A percentile compares a stretch with the other conserved stretches of the same genome.
phyloP scores from a whole-genome alignment of 352 stramenopile species.

The Thraustotheca clavata region DNA sequence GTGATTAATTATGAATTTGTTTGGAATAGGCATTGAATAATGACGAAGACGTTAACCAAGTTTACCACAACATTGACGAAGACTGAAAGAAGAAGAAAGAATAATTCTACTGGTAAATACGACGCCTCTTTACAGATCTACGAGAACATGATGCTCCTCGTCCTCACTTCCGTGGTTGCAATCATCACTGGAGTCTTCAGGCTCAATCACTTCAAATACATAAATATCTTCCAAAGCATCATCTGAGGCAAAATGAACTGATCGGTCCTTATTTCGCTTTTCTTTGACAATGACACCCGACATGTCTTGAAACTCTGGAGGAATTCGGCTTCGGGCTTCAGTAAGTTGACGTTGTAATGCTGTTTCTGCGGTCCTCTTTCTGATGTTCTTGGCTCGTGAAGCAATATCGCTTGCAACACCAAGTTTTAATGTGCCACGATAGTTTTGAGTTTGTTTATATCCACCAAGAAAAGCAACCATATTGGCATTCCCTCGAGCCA shows the following conservation, averaged over 20 bases:
- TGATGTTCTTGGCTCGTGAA: constrained; percentile 35
- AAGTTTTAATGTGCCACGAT: constrained; percentile 31
- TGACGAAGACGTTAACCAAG: constrained; percentile 71
- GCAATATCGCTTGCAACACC: constrained; percentile 34
- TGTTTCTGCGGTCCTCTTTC: constrained; percentile 31
- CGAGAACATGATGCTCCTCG: constrained; percentile 31
- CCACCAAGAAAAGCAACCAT: constrained; percentile 60
- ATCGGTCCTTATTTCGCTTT: constrained; percentile 28
- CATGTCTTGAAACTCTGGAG: constrained; percentile 36
- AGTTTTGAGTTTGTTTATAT: constrained; percentile 37
- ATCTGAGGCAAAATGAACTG: constrained; percentile 30
- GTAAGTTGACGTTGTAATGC: constrained; percentile 39
- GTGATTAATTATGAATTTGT: not conserved
- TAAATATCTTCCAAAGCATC: constrained; percentile 30
- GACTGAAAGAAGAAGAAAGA: constrained; percentile 35
- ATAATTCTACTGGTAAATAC: constrained; percentile 26
- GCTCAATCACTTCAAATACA: constrained; percentile 44
- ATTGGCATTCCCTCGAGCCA: constrained; percentile 26
- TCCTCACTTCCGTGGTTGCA: constrained; percentile 34
- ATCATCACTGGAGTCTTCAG: constrained; percentile 30
- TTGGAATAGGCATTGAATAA: constrained; percentile 39
- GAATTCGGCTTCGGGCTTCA: constrained; percentile 43
- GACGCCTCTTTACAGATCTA: constrained; percentile 26
- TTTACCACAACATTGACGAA: constrained; percentile 79
- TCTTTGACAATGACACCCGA: constrained; percentile 1